Base-by-base conservation (phyloP, 345 rosid species). In the Boechera retrofracta region DNA sequence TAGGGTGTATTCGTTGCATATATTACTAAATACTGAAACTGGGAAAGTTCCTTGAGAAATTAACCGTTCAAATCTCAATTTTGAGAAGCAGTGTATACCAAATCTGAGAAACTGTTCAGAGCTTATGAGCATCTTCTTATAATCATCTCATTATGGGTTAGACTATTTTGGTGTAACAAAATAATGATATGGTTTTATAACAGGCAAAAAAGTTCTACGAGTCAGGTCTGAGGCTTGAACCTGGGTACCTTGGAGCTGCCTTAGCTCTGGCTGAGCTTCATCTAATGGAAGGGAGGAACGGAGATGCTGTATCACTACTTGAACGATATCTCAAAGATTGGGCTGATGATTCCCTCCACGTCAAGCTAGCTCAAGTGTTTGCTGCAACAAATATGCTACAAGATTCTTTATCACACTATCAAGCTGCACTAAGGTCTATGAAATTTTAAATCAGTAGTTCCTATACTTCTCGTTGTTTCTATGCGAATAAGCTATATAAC, bases 321-420 rank as follows among this genome's bases (percentile, higher is more conserved):
- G 91, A 95, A 82, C 85, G 94, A 31, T 95, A 92, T 83, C 93
- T 95, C 41, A 89, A 95, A 86, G 97, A 92, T 67, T 95, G 98
- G 98, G 93, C 94, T 70, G 99, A 95, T 80, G 99, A 92, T 71
- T 92, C 96, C 71, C 96, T 92, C 84, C 99, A 95, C 77, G 94
- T 92, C 71, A 95, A 92, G 84, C 71, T 95, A 83, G 98, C 99
- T 81, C 96, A 95, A 89, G 96, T 95, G 49, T 91, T 89, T 86
- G 90, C 98, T 35, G 87, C 91, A 7, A 93, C 96, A 44, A 86
- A 87, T 86, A 86, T 83, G 92, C 88, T 92, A 62, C 93, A 85
- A 75, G 99, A 95, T 59, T 75, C 99, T 32, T 83, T 95, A 77
- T 82, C 96, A 15, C 98, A 95, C 82, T 95, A 85, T 80, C 97